Evolutionary conservation across 306 rosid genomes (phyloP).

Genomic region (Fragaria nilgerrensis): DNA sequence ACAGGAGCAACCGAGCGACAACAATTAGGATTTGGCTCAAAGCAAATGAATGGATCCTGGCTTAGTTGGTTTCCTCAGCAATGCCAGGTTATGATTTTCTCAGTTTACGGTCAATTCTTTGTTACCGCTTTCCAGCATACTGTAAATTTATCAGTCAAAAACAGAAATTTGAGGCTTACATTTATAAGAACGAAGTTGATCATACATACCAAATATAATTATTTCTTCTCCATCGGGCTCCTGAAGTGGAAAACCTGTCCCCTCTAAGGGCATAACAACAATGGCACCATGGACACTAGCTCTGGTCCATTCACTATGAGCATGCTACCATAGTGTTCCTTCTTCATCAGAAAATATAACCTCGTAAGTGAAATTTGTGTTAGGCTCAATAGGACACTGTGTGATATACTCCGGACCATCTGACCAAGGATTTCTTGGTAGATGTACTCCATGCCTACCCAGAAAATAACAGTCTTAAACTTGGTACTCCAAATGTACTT

Average conservation of each 20-base stretch:
- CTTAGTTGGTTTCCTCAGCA: no score
- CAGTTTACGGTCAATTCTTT: no score
- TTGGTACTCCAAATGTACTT: no score
- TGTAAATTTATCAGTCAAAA: no score
- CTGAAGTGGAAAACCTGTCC: slow-evolving; percentile 21
- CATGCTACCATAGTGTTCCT: no score
- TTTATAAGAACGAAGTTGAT: background rate
- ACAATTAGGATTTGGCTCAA: background rate
- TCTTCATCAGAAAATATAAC: slow-evolving; percentile 25
- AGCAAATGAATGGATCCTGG: no score
- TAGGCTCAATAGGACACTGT: slow-evolving; percentile 31
- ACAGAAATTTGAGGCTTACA: no score
- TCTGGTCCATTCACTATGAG: no score
- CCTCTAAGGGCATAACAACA: slow-evolving; percentile 5
- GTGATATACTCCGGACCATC: slow-evolving; percentile 42
- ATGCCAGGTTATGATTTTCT: no score
- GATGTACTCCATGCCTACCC: slow-evolving; percentile 37
- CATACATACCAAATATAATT: slow-evolving; percentile 14
- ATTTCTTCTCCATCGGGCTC: slow-evolving; percentile 20
- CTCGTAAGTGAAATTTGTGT: slow-evolving; percentile 25
- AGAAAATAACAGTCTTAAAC: no score
- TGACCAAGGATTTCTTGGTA: slow-evolving; percentile 42
- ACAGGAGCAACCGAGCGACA: background rate
- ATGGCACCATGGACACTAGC: slow-evolving; percentile 31
- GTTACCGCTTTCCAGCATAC: no score